Conservation (phyloP, 2,329 filamentous ascomycete genomes). For the Penicillium sp. region DNA sequence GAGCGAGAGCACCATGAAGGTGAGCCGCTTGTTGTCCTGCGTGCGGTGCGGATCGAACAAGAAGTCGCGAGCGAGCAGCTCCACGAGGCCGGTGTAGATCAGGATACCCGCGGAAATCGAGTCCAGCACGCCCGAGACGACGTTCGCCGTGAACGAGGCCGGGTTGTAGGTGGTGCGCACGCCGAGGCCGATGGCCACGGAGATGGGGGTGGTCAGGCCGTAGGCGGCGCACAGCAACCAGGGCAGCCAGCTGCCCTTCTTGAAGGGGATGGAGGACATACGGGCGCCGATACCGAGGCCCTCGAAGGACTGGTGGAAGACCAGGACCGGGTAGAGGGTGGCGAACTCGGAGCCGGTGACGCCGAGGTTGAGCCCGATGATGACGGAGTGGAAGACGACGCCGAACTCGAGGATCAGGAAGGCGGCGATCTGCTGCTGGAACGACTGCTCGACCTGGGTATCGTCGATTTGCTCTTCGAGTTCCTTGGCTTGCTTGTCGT, state of each 20-base stretch:
- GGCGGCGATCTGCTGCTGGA: conserved; percentile 40
- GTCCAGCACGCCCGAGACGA: conserved; percentile 49
- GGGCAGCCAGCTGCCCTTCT: conserved; percentile 46
- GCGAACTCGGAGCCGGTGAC: conserved; percentile 58
- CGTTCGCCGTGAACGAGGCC: conserved; percentile 42
- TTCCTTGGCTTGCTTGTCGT: conserved; percentile 16
- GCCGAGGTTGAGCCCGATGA: conserved; percentile 62
- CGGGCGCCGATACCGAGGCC: conserved; percentile 62
- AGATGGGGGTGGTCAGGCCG: conserved; percentile 53
- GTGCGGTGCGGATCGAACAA: conserved; percentile 50
- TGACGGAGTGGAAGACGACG: conserved; percentile 62
- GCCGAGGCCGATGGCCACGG: conserved; percentile 50
- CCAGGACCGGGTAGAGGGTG: conserved; percentile 58
- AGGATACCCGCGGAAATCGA: conserved; percentile 50
- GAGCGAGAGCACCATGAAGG: conserved; percentile 44
- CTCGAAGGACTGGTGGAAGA: conserved; percentile 64
- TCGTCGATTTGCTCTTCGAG: conserved; percentile 15
- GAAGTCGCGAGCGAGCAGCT: conserved; percentile 51
- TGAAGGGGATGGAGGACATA: conserved; percentile 57
- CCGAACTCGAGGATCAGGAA: conserved; percentile 56
- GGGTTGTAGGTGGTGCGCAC: conserved; percentile 46
- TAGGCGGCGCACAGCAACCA: conserved; percentile 51
- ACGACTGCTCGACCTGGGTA: conserved; percentile 27
- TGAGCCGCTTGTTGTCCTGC: conserved; percentile 36
- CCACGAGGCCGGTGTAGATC: conserved; percentile 52